A percentile compares a stretch with the other conserved stretches of the same genome.
Evolutionary conservation across 805 yeast species (phyloP).

Genomic region (Candida piceae): DNA sequence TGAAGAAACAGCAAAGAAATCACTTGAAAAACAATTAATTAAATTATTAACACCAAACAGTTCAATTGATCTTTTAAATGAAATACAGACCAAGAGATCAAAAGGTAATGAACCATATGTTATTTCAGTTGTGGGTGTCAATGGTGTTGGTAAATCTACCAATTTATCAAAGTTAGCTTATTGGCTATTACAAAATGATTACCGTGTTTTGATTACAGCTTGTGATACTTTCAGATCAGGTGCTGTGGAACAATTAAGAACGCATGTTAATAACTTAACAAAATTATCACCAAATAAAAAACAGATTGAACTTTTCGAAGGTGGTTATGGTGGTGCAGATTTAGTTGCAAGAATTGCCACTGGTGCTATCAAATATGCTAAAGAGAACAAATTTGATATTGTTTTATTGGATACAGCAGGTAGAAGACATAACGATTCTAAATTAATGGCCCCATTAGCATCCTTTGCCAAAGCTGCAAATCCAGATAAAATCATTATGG

Average conservation of each 20-base stretch:
- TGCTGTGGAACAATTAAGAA: constrained; percentile 95
- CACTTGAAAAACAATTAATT: constrained; percentile 60
- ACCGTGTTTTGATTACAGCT: constrained; percentile 85
- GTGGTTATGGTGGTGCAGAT: constrained; percentile 96
- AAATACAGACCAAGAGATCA: constrained; percentile 50
- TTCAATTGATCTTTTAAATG: constrained; percentile 79
- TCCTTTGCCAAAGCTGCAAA: constrained; percentile 93
- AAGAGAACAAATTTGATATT: constrained; percentile 66
- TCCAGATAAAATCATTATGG: constrained; percentile 97
- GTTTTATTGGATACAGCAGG: constrained; percentile 97
- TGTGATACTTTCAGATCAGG: constrained; percentile 98
- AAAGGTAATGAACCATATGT: constrained; percentile 65
- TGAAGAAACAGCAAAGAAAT: constrained; percentile 59
- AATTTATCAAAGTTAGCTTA: constrained; percentile 90
- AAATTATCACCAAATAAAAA: constrained; percentile 47
- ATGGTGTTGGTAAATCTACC: constrained; percentile 97
- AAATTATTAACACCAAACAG: constrained; percentile 87
- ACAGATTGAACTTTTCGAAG: constrained; percentile 77
- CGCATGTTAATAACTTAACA: constrained; percentile 81
- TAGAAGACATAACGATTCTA: constrained; percentile 90
- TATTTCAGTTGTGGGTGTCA: constrained; percentile 96
- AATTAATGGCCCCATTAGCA: constrained; percentile 91
- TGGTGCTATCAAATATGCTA: constrained; percentile 80
- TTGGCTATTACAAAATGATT: constrained; percentile 89
- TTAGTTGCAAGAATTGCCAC: constrained; percentile 89